Conservation (phyloP, 371 early-diverging fungal species). For the Zychaea mexicana region DNA sequence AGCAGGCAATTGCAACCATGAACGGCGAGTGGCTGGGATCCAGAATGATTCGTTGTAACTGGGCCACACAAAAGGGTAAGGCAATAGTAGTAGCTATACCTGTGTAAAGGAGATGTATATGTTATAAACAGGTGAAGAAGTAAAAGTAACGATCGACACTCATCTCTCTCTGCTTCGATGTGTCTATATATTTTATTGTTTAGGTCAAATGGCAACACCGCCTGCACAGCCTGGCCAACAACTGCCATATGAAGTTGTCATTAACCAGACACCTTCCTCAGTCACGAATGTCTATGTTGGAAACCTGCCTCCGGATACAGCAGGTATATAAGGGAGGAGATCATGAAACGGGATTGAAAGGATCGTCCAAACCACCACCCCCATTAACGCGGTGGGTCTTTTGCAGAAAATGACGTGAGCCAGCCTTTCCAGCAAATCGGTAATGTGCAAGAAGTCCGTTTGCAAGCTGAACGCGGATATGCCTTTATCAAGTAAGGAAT, state of each 20-base stretch:
- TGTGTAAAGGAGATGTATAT: neutral
- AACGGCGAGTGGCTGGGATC: constrained; percentile 77
- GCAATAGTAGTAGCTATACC: neutral
- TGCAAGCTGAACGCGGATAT: constrained; percentile 90
- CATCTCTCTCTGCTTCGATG: too few relatives aligned
- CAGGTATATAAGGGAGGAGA: constrained; percentile 42
- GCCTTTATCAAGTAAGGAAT: constrained; percentile 86
- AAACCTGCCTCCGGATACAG: constrained; percentile 78
- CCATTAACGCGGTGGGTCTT: neutral
- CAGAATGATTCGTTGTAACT: constrained; percentile 67
- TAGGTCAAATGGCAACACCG: constrained; percentile 53
- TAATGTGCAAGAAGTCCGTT: constrained; percentile 71
- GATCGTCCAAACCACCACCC: constrained; percentile 3
- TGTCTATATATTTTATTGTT: neutral
- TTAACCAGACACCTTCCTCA: constrained; percentile 73
- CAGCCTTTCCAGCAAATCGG: constrained; percentile 81
- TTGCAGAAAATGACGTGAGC: constrained; percentile 69
- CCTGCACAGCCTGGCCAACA: constrained; percentile 58
- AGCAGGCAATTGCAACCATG: constrained; percentile 84
- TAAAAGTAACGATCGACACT: too few relatives aligned
- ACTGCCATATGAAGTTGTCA: constrained; percentile 69
- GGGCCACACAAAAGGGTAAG: constrained; percentile 66
- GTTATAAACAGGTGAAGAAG: too few relatives aligned
- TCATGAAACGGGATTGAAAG: neutral
- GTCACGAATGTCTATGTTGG: constrained; percentile 91